phyloP scores from a whole-genome alignment of 1,139 yeast species.

The Saccharomyces hybrid region DNA sequence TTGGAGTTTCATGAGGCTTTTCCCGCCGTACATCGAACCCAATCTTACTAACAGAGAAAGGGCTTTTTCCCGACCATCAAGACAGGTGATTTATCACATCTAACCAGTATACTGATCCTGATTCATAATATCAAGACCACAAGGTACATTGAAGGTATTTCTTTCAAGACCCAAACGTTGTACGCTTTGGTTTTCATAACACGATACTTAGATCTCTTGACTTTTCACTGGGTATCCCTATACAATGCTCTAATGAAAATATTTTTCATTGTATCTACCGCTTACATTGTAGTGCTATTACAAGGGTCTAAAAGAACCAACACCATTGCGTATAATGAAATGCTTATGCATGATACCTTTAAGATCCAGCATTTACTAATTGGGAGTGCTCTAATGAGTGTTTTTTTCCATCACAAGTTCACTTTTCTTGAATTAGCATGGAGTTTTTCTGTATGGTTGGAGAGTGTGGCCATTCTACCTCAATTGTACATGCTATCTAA shows the following conservation, averaged over 20 bases:
- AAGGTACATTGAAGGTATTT: conserved; percentile 72
- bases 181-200: conserved; percentile 73
- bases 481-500: conserved; percentile 86
- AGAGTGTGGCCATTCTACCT: conserved; percentile 85
- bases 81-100: conserved; percentile 70
- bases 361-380: conserved; percentile 63
- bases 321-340: conserved; percentile 44
- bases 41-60: not conserved
- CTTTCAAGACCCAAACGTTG: conserved; percentile 78
- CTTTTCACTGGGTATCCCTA: conserved; percentile 49
- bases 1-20: not conserved
- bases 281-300: conserved; percentile 72
- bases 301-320: conserved; percentile 37
- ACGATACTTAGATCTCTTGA: conserved; percentile 62
- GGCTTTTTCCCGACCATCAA: not conserved
- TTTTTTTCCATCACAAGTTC: conserved; percentile 63
- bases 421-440: conserved; percentile 56
- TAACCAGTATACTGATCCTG: conserved; percentile 70
- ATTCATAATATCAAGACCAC: conserved; percentile 61
- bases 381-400: conserved; percentile 52
- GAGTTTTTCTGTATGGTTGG: conserved; percentile 82
- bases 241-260: conserved; percentile 80
- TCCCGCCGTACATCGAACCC: not conserved
- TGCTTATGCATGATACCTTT: conserved; percentile 68
- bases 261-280: conserved; percentile 66